These are phyloP conservation scores for Neoboletus magnificus DNA, from an alignment of 768 basidiomycete species.

Conservation along the genomic window DNA sequence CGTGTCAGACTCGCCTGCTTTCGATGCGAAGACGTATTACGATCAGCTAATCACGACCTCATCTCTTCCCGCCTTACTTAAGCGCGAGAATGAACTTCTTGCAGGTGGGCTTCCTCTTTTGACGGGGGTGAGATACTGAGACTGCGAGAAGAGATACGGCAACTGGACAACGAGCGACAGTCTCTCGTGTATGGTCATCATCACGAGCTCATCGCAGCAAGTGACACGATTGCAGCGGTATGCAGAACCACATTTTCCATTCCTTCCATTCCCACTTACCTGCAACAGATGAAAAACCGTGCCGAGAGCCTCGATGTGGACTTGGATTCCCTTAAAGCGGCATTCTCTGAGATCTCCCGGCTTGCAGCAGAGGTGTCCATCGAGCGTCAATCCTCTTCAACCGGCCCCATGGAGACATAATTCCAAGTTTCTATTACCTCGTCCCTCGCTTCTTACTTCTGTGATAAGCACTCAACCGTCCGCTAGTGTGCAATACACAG, in stretches of 20 bases:
- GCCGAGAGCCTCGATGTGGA: constrained; percentile 85
- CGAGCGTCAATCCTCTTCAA: constrained; percentile 32
- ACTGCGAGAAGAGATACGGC: constrained; percentile 64
- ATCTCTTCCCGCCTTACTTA: constrained; percentile 68
- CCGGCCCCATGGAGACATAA: not conserved
- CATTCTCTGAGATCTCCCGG: constrained; percentile 85
- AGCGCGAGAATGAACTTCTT: constrained; percentile 78
- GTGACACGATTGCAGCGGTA: constrained; percentile 86
- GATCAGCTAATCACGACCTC: constrained; percentile 83
- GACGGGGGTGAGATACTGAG: constrained; percentile 2
- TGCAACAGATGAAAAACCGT: constrained; percentile 76
- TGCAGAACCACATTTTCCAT: constrained; percentile 19
- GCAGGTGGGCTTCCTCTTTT: constrained; percentile 42
- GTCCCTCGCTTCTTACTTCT: not conserved
- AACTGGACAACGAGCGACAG: constrained; percentile 85
- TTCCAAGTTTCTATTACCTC: not conserved
- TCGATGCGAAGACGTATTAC: constrained; percentile 82
- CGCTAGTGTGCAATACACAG: not conserved
- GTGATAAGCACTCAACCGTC: not conserved
- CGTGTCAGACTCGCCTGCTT: constrained; percentile 66
- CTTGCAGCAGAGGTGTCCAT: constrained; percentile 64
- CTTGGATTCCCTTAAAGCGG: constrained; percentile 73
- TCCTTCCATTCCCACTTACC: not conserved
- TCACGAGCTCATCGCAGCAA: constrained; percentile 91
- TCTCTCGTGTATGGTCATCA: constrained; percentile 94